phyloP scores from a whole-genome alignment of 805 yeast genomes.

The Candida glaebosa region DNA sequence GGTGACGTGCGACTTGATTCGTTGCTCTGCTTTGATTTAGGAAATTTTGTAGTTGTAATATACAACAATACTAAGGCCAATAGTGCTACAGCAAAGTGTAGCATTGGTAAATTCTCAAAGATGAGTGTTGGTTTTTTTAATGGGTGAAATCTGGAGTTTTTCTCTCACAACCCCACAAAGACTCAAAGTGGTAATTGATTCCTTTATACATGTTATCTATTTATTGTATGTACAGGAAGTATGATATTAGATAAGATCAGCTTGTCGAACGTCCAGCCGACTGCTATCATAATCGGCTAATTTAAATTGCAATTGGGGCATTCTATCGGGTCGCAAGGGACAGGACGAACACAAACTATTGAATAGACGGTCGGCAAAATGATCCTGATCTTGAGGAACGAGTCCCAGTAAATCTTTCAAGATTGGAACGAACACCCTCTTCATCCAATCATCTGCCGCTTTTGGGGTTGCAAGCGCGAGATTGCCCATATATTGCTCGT shows the following conservation, averaged over 20 bases:
- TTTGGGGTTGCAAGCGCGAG: constrained; percentile 8
- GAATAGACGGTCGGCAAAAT: neutral
- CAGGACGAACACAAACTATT: neutral
- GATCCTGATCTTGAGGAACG: neutral
- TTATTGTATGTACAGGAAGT: neutral
- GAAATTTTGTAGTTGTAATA: no score
- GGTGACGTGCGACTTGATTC: no score
- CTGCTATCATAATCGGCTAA: neutral
- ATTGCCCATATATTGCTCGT: constrained; percentile 19
- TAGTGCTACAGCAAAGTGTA: no score
- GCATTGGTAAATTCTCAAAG: no score
- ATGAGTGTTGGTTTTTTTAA: neutral
- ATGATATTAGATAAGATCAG: neutral
- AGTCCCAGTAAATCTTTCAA: constrained; percentile 4
- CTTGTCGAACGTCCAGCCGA: neutral
- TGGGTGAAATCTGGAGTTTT: neutral
- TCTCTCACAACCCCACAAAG: no score
- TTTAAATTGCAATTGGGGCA: neutral
- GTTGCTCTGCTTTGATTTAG: no score
- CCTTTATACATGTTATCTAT: neutral
- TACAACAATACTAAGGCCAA: no score
- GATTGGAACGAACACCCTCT: constrained; percentile 7
- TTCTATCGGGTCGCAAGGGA: neutral
- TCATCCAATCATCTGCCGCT: constrained; percentile 14
- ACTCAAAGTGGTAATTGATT: no score